Evolutionary conservation across 1,284 basidiomycete species (phyloP), one percentile per base, ranked within the genome.

Genomic region (Nidula niveotomentosa): DNA sequence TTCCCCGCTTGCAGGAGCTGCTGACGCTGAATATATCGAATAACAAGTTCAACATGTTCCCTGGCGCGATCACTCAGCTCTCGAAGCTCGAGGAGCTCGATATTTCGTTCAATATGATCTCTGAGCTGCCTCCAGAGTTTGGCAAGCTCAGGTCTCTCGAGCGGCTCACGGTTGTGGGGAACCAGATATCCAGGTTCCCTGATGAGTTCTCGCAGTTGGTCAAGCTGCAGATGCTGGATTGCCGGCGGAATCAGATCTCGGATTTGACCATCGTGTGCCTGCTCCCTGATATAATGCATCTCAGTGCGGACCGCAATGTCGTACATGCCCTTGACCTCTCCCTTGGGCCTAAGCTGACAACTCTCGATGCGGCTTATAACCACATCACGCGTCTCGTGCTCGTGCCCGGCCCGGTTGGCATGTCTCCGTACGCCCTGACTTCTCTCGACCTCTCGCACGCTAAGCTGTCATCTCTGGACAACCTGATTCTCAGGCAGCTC

Each of bases 1-100:
- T 98, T 62, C 82, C 88, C 2, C 80, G 87, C 15, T 77, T 99
- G 62, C 77, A 80, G 39, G 72, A 80, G 49, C 82, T 98, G 52
- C 85, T 84, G 53, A 86, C 86, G 48, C 81, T 99, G 64, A 97
- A 98, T 74, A 91, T 99, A 59, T 97, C 94, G 49, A 99, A 98
- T 76, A 99, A 99, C 78, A 94, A 94, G 67, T 95, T 98, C 69
- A 85, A 85, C 45, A 72, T 69, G n/a, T 81, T 99, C 56, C 96
- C 96, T 0, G 58, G 75, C 0, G 90, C 92, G 23, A 82, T 99
- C 15, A 90, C 85, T 68, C 77, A 90, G 56, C 85, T 98, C 67
- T 75, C 78, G 5, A 83, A 78, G 15, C 82, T 99, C 33, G 76
- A 84, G 35, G 93, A 96, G 63, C 84, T 99, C 17, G 96, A 99